Evolutionary conservation across 441 rosid genomes (phyloP).

Genomic region (Euphorbia neoarborescens): DNA sequence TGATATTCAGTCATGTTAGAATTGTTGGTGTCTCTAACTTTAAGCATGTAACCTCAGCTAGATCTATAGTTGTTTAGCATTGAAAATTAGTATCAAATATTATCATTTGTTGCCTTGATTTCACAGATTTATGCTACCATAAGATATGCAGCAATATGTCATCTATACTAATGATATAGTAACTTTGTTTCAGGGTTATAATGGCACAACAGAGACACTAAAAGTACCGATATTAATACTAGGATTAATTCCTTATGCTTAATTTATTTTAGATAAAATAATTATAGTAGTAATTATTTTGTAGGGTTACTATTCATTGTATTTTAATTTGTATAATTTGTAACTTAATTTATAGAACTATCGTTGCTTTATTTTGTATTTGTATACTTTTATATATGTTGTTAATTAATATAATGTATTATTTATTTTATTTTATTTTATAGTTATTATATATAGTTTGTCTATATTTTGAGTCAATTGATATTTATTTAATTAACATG

Average conservation of each 20-base stretch:
- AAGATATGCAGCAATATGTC: background rate
- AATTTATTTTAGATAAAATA: constrained; percentile 17
- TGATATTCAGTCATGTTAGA: background rate
- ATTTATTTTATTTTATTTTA: too few relatives aligned
- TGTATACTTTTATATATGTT: too few relatives aligned
- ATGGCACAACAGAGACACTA: constrained; percentile 92
- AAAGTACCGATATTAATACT: constrained; percentile 44
- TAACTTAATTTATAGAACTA: too few relatives aligned
- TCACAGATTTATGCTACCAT: background rate
- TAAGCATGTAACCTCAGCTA: background rate
- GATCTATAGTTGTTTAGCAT: background rate
- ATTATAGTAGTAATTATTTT: too few relatives aligned
- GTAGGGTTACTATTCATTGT: too few relatives aligned
- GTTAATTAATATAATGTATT: too few relatives aligned
- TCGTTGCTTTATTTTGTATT: too few relatives aligned
- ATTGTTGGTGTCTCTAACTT: background rate
- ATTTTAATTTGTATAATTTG: too few relatives aligned
- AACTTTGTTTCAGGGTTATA: constrained; percentile 61
- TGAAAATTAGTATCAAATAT: background rate
- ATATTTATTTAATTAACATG: too few relatives aligned
- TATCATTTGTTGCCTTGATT: background rate
- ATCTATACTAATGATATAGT: background rate
- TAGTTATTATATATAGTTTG: too few relatives aligned
- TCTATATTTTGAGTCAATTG: too few relatives aligned
- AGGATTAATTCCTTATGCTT: constrained; percentile 11